Conservation (phyloP, 1,284 basidiomycete species). For the Kalmanozyma brasiliensis region DNA sequence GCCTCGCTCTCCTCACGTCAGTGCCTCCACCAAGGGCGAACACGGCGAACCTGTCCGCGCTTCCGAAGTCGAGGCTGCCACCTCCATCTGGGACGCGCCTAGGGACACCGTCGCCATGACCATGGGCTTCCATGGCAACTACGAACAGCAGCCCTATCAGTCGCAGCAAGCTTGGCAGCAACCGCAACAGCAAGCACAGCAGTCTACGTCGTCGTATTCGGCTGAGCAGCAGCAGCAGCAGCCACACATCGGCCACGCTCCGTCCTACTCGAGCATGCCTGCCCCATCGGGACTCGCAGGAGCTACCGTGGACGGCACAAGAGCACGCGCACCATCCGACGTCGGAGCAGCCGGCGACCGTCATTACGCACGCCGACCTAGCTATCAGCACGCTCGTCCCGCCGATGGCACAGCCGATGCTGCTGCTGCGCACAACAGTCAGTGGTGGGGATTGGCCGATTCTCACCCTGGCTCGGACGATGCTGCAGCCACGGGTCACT, state of each 20-base stretch:
- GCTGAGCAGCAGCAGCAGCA: slow-evolving; percentile 12
- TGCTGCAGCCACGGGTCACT: slow-evolving; percentile 16
- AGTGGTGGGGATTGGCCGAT: slow-evolving; percentile 32
- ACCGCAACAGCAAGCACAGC: slow-evolving; percentile 8
- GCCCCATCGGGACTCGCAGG: slow-evolving; percentile 40
- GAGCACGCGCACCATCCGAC: slow-evolving; percentile 26
- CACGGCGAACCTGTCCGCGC: slow-evolving; percentile 34
- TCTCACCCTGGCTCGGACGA: slow-evolving; percentile 19
- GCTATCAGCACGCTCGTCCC: slow-evolving; percentile 23
- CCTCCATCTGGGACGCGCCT: slow-evolving; percentile 46
- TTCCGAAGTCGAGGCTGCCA: slow-evolving; percentile 41
- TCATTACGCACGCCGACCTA: slow-evolving; percentile 32
- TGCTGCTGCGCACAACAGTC: slow-evolving; percentile 14
- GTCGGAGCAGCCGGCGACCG: slow-evolving; percentile 7
- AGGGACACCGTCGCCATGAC: slow-evolving; percentile 50
- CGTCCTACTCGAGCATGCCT: slow-evolving; percentile 29
- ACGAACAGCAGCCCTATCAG: slow-evolving; percentile 31
- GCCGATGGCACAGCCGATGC: slow-evolving; percentile 17
- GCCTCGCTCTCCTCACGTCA: slow-evolving; percentile 10
- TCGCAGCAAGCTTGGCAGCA: slow-evolving; percentile 32
- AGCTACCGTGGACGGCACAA: slow-evolving; percentile 13
- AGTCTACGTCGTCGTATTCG: slow-evolving; percentile 5
- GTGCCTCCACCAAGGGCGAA: slow-evolving; percentile 19
- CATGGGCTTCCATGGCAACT: slow-evolving; percentile 39
- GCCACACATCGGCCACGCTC: slow-evolving; percentile 7